A percentile compares a stretch with the other conserved stretches of the same genome.
Conservation (phyloP, 2,329 filamentous ascomycete species). For the Diaporthe citri region DNA sequence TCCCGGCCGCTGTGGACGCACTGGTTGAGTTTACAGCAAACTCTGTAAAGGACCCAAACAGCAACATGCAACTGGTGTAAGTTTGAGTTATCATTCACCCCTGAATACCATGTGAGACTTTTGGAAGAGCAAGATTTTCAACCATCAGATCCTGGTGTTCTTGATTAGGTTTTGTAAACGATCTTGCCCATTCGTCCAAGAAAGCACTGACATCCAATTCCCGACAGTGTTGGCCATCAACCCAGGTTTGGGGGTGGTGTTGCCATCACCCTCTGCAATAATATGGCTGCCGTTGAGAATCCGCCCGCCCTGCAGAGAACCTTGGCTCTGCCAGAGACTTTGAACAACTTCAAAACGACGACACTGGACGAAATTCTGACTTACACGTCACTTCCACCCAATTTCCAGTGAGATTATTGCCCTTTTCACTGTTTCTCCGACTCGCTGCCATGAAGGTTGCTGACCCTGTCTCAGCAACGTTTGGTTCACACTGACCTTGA, state of each 20-base stretch:
- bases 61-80: neutral
- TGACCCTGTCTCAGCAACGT: neutral
- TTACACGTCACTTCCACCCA: neutral
- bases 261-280: neutral
- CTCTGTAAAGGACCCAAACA: neutral
- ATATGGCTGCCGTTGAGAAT: neutral
- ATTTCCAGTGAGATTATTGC: neutral
- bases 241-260: neutral
- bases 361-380: neutral
- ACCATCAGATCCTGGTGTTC: neutral
- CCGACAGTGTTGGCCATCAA: neutral
- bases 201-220: neutral
- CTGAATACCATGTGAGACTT: neutral
- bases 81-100: neutral
- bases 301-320: neutral
- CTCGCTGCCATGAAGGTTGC: neutral
- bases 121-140: neutral
- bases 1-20: neutral
- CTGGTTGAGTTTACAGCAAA: neutral
- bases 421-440: neutral
- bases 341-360: slow-evolving; percentile 3
- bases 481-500: slow-evolving; percentile 18
- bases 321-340: neutral
- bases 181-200: neutral
- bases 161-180: neutral